Evolutionary conservation across 192 early-diverging fungal genomes (phyloP).

Genomic region (Jimgerdemannia lactiflua): DNA sequence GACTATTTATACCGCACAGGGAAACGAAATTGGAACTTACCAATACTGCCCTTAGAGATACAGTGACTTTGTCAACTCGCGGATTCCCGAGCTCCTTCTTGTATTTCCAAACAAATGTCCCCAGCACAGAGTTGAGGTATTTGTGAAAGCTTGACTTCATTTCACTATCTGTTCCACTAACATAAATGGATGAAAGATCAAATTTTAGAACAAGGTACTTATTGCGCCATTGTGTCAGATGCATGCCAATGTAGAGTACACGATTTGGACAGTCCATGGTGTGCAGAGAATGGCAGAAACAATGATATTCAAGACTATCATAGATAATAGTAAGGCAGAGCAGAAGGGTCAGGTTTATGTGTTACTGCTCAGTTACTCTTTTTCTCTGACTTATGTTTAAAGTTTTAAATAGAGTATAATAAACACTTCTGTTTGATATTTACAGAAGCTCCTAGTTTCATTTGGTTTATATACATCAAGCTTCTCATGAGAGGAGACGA

Average conservation of each 20-base stretch:
- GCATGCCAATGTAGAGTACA: conserved; percentile 32
- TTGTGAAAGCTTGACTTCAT: conserved; percentile 19
- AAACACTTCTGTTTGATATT: no score
- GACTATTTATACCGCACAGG: conserved; percentile 6
- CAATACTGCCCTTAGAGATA: conserved; percentile 9
- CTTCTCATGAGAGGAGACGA: conserved; percentile 17
- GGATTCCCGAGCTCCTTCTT: conserved; percentile 12
- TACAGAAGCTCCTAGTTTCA: no score
- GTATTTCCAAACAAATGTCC: conserved; percentile 13
- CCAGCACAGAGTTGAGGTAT: conserved; percentile 16
- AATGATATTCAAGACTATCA: no score
- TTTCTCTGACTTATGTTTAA: no score
- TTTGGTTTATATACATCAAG: conserved; percentile 29
- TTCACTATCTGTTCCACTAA: conserved; percentile 10
- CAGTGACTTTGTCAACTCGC: conserved; percentile 7
- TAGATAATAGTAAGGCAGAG: no score
- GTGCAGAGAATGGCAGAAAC: no score
- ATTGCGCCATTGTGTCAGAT: conserved; percentile 26
- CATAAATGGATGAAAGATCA: conserved; percentile 27
- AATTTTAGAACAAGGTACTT: conserved; percentile 31
- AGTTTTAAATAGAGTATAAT: no score
- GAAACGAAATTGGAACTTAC: conserved; percentile 18
- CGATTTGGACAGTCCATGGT: no score
- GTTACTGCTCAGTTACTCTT: no score
- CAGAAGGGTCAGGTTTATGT: no score